Conservation (phyloP, 768 basidiomycete genomes). For the Termitomyces sp. region DNA sequence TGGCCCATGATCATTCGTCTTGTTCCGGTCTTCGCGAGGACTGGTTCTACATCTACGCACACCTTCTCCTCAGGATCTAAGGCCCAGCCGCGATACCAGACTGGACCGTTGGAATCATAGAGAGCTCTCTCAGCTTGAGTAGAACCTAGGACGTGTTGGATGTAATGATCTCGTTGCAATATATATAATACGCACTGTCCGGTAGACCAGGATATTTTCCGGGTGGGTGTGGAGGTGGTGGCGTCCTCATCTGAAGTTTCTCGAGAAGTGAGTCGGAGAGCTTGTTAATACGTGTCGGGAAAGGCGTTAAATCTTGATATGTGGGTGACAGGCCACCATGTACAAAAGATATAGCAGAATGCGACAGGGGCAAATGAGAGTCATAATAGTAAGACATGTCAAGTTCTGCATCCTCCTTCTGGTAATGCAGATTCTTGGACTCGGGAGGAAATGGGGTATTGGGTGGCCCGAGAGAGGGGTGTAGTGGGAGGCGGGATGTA, state of each 20-base stretch:
- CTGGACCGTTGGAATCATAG: slow-evolving; percentile 74
- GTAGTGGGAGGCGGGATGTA: slow-evolving; percentile 75
- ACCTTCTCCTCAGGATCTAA: slow-evolving; percentile 59
- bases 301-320: slow-evolving; percentile 72
- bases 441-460: slow-evolving; percentile 55
- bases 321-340: slow-evolving; percentile 86
- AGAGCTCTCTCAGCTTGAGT: slow-evolving; percentile 63
- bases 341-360: slow-evolving; percentile 84
- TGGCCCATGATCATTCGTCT: slow-evolving; percentile 94
- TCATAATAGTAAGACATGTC: slow-evolving; percentile 19
- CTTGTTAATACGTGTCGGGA: slow-evolving; percentile 78
- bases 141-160: slow-evolving; percentile 32
- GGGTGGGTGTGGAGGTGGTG: slow-evolving; percentile 80
- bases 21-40: slow-evolving; percentile 72
- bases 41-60: slow-evolving; percentile 67
- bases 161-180: slow-evolving; percentile 11
- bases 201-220: slow-evolving; percentile 72
- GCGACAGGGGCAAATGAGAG: slow-evolving; percentile 49
- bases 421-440: slow-evolving; percentile 9
- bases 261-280: slow-evolving; percentile 63
- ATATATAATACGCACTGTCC: slow-evolving; percentile 21
- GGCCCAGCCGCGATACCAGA: slow-evolving; percentile 97
- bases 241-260: slow-evolving; percentile 60
- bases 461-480: slow-evolving; percentile 59
- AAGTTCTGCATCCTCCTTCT: background rate